Conservation (phyloP, 2,329 filamentous ascomycete genomes). For the Cladosporium velox region DNA sequence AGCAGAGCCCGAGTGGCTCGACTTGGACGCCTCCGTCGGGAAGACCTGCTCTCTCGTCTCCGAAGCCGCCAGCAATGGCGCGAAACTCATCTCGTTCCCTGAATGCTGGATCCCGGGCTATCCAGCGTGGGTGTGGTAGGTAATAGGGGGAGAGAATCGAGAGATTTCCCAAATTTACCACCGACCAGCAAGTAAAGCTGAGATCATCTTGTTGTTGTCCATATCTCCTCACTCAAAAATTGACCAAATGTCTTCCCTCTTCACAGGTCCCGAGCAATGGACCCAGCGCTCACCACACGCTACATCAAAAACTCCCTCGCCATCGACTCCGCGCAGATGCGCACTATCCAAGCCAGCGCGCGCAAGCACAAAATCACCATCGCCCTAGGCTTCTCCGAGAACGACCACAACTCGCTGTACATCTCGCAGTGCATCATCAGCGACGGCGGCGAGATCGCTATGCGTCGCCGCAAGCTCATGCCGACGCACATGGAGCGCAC, state of each 20-base stretch:
- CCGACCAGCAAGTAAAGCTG: too few species aligned
- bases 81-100: constrained; percentile 55
- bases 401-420: constrained; percentile 42
- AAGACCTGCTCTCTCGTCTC: constrained; percentile 61
- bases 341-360: constrained; percentile 42
- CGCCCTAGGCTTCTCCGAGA: constrained; percentile 44
- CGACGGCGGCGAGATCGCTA: constrained; percentile 37
- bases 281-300: constrained; percentile 41
- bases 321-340: constrained; percentile 47
- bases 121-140: constrained; percentile 50
- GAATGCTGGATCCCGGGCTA: constrained; percentile 49
- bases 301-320: constrained; percentile 51
- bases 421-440: constrained; percentile 44
- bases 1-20: constrained; percentile 62
- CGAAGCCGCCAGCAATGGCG: constrained; percentile 56
- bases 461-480: constrained; percentile 45
- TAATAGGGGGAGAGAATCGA: too few species aligned
- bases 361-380: constrained; percentile 40
- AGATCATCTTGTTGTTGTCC: too few species aligned
- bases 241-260: not conserved
- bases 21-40: constrained; percentile 55
- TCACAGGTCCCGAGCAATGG: constrained; percentile 40
- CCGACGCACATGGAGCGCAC: constrained; percentile 46
- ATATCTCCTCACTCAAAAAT: not conserved
- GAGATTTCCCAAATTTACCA: too few species aligned